Conservation (phyloP, 1,284 basidiomycete genomes). For the Ceratobasidium sp. region DNA sequence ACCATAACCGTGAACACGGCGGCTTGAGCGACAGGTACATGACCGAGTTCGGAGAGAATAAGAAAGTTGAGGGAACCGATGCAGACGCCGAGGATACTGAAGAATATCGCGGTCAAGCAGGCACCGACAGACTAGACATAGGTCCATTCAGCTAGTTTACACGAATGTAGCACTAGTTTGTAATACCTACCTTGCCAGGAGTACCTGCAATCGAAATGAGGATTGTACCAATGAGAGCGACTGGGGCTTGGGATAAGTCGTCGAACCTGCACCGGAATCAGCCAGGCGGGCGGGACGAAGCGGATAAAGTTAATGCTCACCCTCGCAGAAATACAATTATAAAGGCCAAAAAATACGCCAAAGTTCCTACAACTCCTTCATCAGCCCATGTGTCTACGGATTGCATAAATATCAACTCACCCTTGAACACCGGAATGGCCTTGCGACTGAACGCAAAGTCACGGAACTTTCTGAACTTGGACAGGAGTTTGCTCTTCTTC, state of each 20-base stretch:
- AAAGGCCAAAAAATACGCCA: conserved; percentile 56
- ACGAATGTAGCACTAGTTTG: no score
- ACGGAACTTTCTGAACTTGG: conserved; percentile 22
- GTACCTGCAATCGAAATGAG: conserved; percentile 55
- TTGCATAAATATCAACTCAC: conserved; percentile 37
- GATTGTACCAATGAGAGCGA: conserved; percentile 49
- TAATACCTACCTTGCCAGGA: conserved; percentile 53
- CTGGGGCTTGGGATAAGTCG: conserved; percentile 7
- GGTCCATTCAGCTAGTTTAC: no score
- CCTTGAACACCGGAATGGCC: conserved; percentile 52
- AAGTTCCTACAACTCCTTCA: conserved; percentile 49
- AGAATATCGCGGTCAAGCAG: conserved; percentile 49
- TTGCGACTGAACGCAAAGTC: conserved; percentile 47
- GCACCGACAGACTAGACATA: conserved; percentile 30
- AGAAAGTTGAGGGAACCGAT: conserved; percentile 55
- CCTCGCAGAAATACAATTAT: conserved; percentile 55
- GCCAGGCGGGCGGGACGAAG: conserved; percentile 24
- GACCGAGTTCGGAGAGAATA: conserved; percentile 55
- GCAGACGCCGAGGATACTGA: conserved; percentile 55
- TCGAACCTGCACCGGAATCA: conserved; percentile 9
- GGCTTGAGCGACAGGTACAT: conserved; percentile 57
- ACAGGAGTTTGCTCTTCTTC: conserved; percentile 32
- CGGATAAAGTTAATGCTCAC: conserved; percentile 52
- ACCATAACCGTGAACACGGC: conserved; percentile 57
- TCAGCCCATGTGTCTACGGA: background rate